phyloP scores from a whole-genome alignment of 2,329 filamentous ascomycete genomes.

The Claviceps purpurea region DNA sequence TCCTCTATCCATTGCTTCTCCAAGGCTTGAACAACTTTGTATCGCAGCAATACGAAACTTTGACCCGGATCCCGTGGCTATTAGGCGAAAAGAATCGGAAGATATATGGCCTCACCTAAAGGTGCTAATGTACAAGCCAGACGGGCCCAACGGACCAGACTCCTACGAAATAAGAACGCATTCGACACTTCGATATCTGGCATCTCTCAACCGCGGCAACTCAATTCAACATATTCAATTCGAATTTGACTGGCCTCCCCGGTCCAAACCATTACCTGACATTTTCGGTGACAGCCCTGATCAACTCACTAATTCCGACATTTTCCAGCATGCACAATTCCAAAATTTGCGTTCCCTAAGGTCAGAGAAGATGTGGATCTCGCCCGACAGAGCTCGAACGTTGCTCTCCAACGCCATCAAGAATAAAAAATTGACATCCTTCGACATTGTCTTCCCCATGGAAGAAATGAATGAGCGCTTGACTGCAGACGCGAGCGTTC shows the following conservation, averaged over 20 bases:
- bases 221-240: slow-evolving; percentile 19
- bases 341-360: no score
- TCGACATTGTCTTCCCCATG: no score
- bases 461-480: no score
- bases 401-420: no score
- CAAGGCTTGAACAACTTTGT: background rate
- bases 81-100: slow-evolving; percentile 9
- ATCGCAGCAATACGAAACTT: no score
- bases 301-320: background rate
- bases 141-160: no score
- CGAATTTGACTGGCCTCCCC: slow-evolving; percentile 2
- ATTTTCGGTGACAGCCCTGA: background rate
- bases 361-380: no score
- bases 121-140: slow-evolving; percentile 11
- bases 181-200: slow-evolving; percentile 12
- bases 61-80: no score
- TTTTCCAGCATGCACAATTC: slow-evolving; percentile 3
- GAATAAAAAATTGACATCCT: no score
- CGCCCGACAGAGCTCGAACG: no score
- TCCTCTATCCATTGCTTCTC: slow-evolving; percentile 6
- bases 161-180: no score
- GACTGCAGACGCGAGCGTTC: no score
- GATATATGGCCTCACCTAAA: background rate
- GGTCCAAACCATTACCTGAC: slow-evolving; percentile 7
- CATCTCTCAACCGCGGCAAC: slow-evolving; percentile 11